Evolutionary conservation across 345 rosid genomes (phyloP).

Genomic region (Gossypium longicalyx): DNA sequence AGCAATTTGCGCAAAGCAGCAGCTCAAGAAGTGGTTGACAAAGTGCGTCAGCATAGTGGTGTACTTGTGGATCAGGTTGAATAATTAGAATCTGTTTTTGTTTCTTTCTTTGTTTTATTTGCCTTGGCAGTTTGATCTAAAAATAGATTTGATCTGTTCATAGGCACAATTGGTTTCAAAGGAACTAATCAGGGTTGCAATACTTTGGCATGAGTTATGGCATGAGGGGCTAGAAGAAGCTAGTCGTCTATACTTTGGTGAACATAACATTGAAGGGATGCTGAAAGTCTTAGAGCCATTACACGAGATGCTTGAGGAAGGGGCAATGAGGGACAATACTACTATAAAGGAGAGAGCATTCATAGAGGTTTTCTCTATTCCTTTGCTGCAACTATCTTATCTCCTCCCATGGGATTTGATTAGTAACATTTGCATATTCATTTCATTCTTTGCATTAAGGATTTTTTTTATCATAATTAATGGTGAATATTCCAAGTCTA

Average conservation of each 20-base stretch:
- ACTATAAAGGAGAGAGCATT: constrained; percentile 89
- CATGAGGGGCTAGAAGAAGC: constrained; percentile 98
- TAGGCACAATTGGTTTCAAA: constrained; percentile 95
- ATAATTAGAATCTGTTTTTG: constrained; percentile 1
- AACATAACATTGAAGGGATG: constrained; percentile 96
- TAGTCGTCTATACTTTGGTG: constrained; percentile 95
- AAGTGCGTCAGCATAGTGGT: constrained; percentile 95
- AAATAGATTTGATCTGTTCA: constrained; percentile 16
- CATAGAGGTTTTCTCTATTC: constrained; percentile 60
- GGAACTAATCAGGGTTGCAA: constrained; percentile 92
- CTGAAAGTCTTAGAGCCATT: constrained; percentile 88
- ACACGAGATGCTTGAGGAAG: constrained; percentile 90
- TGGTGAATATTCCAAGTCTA: not conserved
- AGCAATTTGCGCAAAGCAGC: constrained; percentile 93
- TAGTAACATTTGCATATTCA: not conserved
- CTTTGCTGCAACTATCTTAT: not conserved
- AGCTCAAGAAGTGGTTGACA: constrained; percentile 94
- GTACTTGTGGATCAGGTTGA: constrained; percentile 86
- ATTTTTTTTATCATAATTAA: not conserved
- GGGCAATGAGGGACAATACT: constrained; percentile 60
- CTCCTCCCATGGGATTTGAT: not conserved
- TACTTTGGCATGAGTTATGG: constrained; percentile 99
- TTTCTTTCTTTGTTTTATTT: constrained; percentile 4
- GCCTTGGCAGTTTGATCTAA: constrained; percentile 13
- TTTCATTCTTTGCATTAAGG: not conserved